A percentile compares a stretch with the other conserved stretches of the same genome.
phyloP scores from a whole-genome alignment of 108 stramenopile genomes.

The Skeletonema grethae region DNA sequence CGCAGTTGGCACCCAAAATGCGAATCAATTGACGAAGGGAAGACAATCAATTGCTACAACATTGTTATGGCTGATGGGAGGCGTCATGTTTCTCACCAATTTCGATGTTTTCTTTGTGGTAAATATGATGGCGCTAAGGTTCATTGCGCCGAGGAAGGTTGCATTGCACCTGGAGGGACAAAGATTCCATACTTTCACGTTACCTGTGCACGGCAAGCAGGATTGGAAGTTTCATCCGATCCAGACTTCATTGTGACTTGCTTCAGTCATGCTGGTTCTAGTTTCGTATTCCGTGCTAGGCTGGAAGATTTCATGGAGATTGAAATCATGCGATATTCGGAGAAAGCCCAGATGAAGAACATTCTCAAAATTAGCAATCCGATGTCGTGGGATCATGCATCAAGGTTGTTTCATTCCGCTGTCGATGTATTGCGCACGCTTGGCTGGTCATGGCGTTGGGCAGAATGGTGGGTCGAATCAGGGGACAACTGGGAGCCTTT shows the following conservation, averaged over 20 bases:
- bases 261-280: conserved; percentile 64
- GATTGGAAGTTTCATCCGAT: conserved; percentile 62
- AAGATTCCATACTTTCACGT: conserved; percentile 58
- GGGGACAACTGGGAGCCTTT: conserved; percentile 85
- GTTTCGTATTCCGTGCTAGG: conserved; percentile 71
- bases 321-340: conserved; percentile 42
- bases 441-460: conserved; percentile 93
- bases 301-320: conserved; percentile 81
- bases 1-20: conserved; percentile 60
- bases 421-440: conserved; percentile 65
- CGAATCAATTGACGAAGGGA: conserved; percentile 8
- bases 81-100: conserved; percentile 47
- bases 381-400: conserved; percentile 70
- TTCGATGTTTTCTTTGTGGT: conserved; percentile 73
- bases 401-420: conserved; percentile 61
- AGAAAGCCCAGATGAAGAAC: conserved; percentile 17
- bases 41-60: conserved; percentile 54
- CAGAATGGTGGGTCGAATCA: conserved; percentile 85
- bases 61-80: conserved; percentile 71
- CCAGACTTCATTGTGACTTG: conserved; percentile 47
- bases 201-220: conserved; percentile 84
- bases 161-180: conserved; percentile 40
- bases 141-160: conserved; percentile 50
- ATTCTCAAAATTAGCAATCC: conserved; percentile 10
- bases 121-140: conserved; percentile 63